These are phyloP conservation scores for Sanghuangporus weigelae DNA, from an alignment of 1,284 basidiomycete genomes.

Conservation along the genomic window DNA sequence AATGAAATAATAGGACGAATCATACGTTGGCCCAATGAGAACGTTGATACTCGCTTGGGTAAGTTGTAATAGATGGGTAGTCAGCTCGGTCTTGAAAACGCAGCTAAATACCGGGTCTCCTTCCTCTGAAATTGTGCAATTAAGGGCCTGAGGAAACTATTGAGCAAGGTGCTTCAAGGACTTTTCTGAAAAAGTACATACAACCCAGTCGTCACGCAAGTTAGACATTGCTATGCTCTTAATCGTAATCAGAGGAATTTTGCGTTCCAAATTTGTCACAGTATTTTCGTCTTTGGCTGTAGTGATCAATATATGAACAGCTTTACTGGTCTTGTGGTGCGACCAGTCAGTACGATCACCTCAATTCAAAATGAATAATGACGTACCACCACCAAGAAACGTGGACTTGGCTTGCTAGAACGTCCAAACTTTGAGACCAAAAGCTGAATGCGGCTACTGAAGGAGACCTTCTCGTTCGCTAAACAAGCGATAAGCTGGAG, in stretches of 20 bases:
- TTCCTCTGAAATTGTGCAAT: conserved; percentile 78
- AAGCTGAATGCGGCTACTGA: conserved; percentile 83
- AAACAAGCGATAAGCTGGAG: conserved; percentile 18
- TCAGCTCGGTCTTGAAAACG: conserved; percentile 95
- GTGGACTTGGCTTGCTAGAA: conserved; percentile 89
- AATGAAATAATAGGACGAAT: conserved; percentile 15
- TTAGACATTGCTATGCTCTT: conserved; percentile 82
- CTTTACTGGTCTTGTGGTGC: conserved; percentile 75
- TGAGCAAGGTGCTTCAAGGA: background rate
- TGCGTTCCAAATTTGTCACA: conserved; percentile 73
- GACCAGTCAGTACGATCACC: background rate
- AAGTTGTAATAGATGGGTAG: conserved; percentile 76
- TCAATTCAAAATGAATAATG: background rate
- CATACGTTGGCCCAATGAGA: conserved; percentile 72
- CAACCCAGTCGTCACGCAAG: conserved; percentile 94
- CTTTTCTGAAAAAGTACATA: conserved; percentile 30
- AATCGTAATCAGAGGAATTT: conserved; percentile 86
- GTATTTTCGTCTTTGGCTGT: conserved; percentile 64
- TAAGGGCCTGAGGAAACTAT: conserved; percentile 47
- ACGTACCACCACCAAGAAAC: conserved; percentile 85
- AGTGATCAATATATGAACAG: conserved; percentile 79
- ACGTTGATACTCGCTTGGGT: conserved; percentile 78
- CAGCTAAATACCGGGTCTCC: conserved; percentile 94
- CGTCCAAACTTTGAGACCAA: conserved; percentile 85
- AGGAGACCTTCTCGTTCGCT: conserved; percentile 70